Evolutionary conservation across 257 asterid genomes (phyloP), one percentile per base, ranked within the genome.

Genomic region (Cordia subcordata): DNA sequence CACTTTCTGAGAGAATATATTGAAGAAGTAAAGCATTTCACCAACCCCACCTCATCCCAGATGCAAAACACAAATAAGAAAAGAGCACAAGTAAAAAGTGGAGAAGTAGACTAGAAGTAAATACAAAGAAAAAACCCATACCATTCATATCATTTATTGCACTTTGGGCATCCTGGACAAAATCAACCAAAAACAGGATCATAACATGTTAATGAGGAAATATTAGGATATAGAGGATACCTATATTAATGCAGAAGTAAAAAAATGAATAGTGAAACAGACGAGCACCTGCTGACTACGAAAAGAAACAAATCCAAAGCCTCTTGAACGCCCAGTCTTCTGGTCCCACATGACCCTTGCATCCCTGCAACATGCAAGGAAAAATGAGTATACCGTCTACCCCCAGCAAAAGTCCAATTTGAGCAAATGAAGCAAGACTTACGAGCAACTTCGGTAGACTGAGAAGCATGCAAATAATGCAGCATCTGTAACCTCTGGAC

Each of bases 261-360:
- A 37, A 10, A 35, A 14, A 55, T 11, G 33, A n/a, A 68, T 51
- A 22, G 0, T 22, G 40, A 54, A 20, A 18, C 50, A 53, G 57
- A 22, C 3, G 21, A 66, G 42, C 40, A 84, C 96, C 94, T 82
- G 94, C 81, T 90, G 97, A 61, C 46, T 79, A 42, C 94, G 94
- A 53, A 82, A 90, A 68, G 93, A 90, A 42, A 86, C 95, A 69
- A 90, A 90, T 12, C 97, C 97, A 71, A 86, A 90, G 11, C 97
- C 97, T 79, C 97, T 79, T 6, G 97, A 90, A 38, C 94, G 92
- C 21, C 97, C 94, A 68, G 95, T 82, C 74, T 90, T 90, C 79
- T 86, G 97, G 65, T 86, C 97, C 97, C 97, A 90, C 97, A 90
- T 86, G 49, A 90, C 97, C 79, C 89, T 79, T 32, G 97, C 97